phyloP scores from a whole-genome alignment of 768 basidiomycete species.

The Rhodosporidiobolus sp. region DNA sequence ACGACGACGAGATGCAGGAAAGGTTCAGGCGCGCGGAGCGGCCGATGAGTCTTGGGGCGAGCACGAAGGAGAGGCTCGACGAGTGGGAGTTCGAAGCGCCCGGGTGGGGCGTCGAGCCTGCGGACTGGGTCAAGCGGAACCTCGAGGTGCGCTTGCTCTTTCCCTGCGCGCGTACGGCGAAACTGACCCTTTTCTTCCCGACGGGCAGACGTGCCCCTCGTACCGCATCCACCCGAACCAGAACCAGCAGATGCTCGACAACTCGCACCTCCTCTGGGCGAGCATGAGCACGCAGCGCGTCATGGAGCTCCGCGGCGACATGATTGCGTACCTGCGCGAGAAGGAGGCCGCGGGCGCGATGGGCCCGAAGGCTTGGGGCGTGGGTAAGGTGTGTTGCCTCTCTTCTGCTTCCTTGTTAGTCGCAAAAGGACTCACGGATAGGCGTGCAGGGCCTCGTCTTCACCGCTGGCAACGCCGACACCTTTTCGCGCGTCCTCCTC shows the following conservation, averaged over 20 bases:
- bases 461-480: slow-evolving; percentile 51
- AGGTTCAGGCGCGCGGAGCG: neutral
- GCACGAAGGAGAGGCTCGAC: neutral
- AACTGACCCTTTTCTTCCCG: too few species aligned
- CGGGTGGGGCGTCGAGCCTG: slow-evolving; percentile 9
- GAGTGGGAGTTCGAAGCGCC: slow-evolving; percentile 28
- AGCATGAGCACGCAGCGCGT: slow-evolving; percentile 8
- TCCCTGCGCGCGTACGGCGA: neutral
- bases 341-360: slow-evolving; percentile 17
- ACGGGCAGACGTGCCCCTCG: slow-evolving; percentile 19
- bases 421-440: neutral
- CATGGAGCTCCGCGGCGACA: neutral
- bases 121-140: slow-evolving; percentile 27
- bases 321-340: slow-evolving; percentile 11
- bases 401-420: neutral
- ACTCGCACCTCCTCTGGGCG: slow-evolving; percentile 14
- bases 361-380: slow-evolving; percentile 8
- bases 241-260: slow-evolving; percentile 18
- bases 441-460: slow-evolving; percentile 38
- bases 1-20: neutral
- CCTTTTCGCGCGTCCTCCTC: slow-evolving; percentile 42
- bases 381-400: slow-evolving; percentile 6
- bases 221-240: slow-evolving; percentile 28
- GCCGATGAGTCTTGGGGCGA: neutral
- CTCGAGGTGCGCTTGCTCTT: slow-evolving; percentile 11